phyloP scores from a whole-genome alignment of 2,329 filamentous ascomycete species.

The Calonectria ilicicola region DNA sequence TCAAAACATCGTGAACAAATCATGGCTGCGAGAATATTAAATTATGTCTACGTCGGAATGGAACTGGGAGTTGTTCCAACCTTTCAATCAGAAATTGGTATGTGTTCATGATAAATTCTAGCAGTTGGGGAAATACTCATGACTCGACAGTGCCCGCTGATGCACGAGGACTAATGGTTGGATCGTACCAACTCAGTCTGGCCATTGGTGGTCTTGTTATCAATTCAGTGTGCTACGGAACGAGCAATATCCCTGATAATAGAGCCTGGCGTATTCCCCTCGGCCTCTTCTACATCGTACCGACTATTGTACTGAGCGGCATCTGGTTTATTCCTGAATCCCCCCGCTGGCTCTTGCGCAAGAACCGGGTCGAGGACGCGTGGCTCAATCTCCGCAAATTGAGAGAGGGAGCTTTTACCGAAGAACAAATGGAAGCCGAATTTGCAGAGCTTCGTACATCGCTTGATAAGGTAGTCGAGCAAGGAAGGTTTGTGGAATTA shows the following conservation, averaged over 20 bases:
- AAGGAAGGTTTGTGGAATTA: slow-evolving; percentile 30
- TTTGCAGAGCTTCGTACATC: slow-evolving; percentile 25
- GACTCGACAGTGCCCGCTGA: slow-evolving; percentile 37
- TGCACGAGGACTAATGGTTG: slow-evolving; percentile 49
- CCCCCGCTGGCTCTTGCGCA: slow-evolving; percentile 38
- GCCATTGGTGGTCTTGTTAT: slow-evolving; percentile 42
- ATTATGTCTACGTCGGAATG: slow-evolving; percentile 41
- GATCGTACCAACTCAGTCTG: slow-evolving; percentile 49
- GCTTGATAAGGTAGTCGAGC: slow-evolving; percentile 32
- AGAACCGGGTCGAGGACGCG: slow-evolving; percentile 34
- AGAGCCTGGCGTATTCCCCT: slow-evolving; percentile 37
- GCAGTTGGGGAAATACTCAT: not conserved
- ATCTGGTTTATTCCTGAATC: slow-evolving; percentile 43
- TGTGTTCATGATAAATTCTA: not conserved
- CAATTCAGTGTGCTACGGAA: slow-evolving; percentile 37
- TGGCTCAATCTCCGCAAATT: slow-evolving; percentile 17
- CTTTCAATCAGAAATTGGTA: slow-evolving; percentile 47
- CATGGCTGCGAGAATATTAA: slow-evolving; percentile 37
- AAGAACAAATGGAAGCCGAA: slow-evolving; percentile 33
- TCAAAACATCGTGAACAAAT: slow-evolving; percentile 33
- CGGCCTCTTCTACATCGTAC: slow-evolving; percentile 39
- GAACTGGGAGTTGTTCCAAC: slow-evolving; percentile 47
- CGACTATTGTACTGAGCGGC: slow-evolving; percentile 16
- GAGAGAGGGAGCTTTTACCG: slow-evolving; percentile 24
- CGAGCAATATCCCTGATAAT: slow-evolving; percentile 33